Base-by-base conservation (phyloP, 306 rosid genomes). In the Ammopiptanthus mongolicus region DNA sequence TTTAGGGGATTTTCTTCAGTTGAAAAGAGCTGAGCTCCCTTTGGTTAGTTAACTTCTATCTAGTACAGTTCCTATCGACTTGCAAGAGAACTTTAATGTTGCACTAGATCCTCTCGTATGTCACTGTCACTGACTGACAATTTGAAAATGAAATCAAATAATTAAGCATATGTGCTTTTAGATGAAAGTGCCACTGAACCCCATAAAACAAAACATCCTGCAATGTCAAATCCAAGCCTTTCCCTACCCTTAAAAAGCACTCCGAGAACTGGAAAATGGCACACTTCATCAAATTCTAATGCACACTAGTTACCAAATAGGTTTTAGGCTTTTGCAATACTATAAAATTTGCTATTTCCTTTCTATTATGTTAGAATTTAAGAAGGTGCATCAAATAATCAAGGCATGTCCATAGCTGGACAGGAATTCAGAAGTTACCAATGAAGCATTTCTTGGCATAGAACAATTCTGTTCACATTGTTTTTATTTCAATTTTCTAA, bases 381-480 rank as follows among this genome's bases (percentile, higher is more conserved):
- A 14, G 15, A 60, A 14, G 15, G 8, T n/a, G 29, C 44, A 65
- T 52, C 44, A 51, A 65, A 52, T 15, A 51, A 19, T 75, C 22
- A 41, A 52, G 73, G 34, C 23, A 25, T 75, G 65, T 37, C 64
- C 23, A 5, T 65, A 75, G 12, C 23, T 3, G 17, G 67, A 34
- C 41, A 44, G 62, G 58, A 73, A 73, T 58, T 29, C 13, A 6
- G 6, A 73, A 60, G 50, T 33, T 22, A 65, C 39, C 19, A 18
- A 33, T 29, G 14, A 4, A 29, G 58, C 19, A 21, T 79, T 48
- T 15, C 57, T 11, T 65, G 51, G 66, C 73, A 65, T 66, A 51
- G 48, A 76, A 63, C 29, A 50, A 33, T 62, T 59, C 17, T 56
- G 17, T 67, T 67, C 41, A 58, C 61, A 77, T 12, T 56, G n/a